These are phyloP conservation scores for Halophytophthora polymorphica DNA, from an alignment of 352 stramenopile species.

Conservation along the genomic window DNA sequence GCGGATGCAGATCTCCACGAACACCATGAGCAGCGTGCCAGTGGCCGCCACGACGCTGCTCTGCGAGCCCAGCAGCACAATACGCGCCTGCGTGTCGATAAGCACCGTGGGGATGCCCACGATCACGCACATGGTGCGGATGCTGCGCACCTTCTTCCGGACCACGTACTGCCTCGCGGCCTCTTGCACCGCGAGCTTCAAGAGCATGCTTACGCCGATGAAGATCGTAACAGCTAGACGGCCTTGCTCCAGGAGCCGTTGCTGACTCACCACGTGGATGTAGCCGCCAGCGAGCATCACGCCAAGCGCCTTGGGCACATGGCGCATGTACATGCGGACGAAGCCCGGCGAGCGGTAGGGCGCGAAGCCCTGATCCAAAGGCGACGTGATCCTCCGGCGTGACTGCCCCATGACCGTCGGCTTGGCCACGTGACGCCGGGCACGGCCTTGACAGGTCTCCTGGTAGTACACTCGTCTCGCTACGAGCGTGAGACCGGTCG, in stretches of 20 bases:
- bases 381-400: background rate
- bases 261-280: conserved; percentile 19
- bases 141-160: conserved; percentile 27
- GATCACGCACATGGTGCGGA: conserved; percentile 36
- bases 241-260: conserved; percentile 3
- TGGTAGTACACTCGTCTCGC: conserved; percentile 17
- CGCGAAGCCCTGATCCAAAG: background rate
- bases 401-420: background rate
- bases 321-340: conserved; percentile 3
- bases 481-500: conserved; percentile 8
- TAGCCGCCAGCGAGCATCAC: conserved; percentile 18
- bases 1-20: conserved; percentile 26
- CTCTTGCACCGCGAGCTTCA: conserved; percentile 42
- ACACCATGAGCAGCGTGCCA: conserved; percentile 19
- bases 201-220: conserved; percentile 15
- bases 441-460: conserved; percentile 17
- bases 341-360: conserved; percentile 6
- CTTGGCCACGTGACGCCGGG: conserved; percentile 6
- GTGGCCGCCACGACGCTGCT: conserved; percentile 15
- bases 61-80: conserved; percentile 33
- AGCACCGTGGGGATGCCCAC: conserved; percentile 42
- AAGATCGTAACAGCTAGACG: conserved; percentile 11
- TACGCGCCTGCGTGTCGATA: conserved; percentile 46
- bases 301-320: conserved; percentile 5
- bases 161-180: conserved; percentile 15